Evolutionary conservation across 805 yeast genomes (phyloP), one percentile per base, ranked within the genome.

Genomic region (Hanseniaspora vineae): DNA sequence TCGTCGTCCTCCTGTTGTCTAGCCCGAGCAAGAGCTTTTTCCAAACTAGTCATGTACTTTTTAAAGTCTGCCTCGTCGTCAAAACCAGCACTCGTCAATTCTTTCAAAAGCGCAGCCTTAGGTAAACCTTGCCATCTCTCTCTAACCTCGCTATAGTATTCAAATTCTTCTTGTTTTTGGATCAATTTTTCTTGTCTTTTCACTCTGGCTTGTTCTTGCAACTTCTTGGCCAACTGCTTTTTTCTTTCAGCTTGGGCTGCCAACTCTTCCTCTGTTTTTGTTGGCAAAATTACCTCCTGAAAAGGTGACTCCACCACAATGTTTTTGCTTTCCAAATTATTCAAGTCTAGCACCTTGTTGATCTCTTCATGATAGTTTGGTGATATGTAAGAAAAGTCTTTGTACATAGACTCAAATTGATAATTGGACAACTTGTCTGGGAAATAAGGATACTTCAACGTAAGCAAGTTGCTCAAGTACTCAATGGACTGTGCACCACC

Each of bases 201-300:
- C 57, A 80, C 82, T 55, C 82, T 88, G 0, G 97, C 97, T 64
- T 88, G 96, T 57, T 86, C 95, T 65, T 92, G 97, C 51, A 94
- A 70, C 53, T 95, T 72, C 52, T 81, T 76, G 9, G 97, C 97
- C 52, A 83, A 84, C 59, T 88, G 96, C 55, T 76, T 75, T 51
- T 95, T 74, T 59, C 82, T 80, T 54, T 83, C 90, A 1, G 89
- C 81, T 52, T 84, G 88, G 23, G 74, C 62, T 18, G 76, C 78
- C 23, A 89, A 64, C 60, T 90, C 97, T 62, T 86, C 96, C 50
- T 82, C 92, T 0, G 87, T 68, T 59, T 89, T 89, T 59, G 81
- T 85, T 42, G 76, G 78, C 46, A 76, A 80, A 9, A 76, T 70
- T 2, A 77, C 73, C 50, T 76, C 84, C 1, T 78, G 73, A 48